Conservation (phyloP, 345 rosid species). For the Capsella bursapastoris region DNA sequence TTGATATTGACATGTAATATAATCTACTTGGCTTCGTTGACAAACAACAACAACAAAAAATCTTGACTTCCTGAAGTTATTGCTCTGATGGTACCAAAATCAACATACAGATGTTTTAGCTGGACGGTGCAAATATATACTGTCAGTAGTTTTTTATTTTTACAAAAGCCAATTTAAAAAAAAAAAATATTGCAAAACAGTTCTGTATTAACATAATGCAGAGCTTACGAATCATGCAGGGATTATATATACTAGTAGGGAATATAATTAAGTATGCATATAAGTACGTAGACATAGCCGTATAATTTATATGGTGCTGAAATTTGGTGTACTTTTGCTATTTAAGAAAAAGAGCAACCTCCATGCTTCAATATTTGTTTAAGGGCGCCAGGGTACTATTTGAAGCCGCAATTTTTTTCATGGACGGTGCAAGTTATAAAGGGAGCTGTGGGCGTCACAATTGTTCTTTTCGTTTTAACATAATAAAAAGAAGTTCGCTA, state of each 20-base stretch:
- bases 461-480: neutral
- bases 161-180: too few relatives aligned
- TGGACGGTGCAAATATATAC: constrained; percentile 33
- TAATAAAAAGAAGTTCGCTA: neutral
- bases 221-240: too few relatives aligned
- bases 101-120: neutral
- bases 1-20: constrained; percentile 12
- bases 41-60: neutral
- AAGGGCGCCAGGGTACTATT: too few relatives aligned
- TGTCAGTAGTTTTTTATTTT: neutral
- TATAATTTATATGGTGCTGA: too few relatives aligned
- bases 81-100: neutral
- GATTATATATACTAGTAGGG: too few relatives aligned
- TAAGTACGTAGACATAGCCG: too few relatives aligned
- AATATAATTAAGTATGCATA: too few relatives aligned
- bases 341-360: too few relatives aligned
- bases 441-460: neutral
- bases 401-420: constrained; percentile 17
- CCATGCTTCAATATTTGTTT: too few relatives aligned
- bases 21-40: constrained; percentile 6
- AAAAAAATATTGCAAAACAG: too few relatives aligned
- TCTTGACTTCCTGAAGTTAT: neutral
- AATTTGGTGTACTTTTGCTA: too few relatives aligned
- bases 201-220: too few relatives aligned
- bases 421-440: constrained; percentile 35